A percentile compares a stretch with the other conserved stretches of the same genome.
phyloP scores from a whole-genome alignment of 352 stramenopile species.

The Globisporangium middletonii region DNA sequence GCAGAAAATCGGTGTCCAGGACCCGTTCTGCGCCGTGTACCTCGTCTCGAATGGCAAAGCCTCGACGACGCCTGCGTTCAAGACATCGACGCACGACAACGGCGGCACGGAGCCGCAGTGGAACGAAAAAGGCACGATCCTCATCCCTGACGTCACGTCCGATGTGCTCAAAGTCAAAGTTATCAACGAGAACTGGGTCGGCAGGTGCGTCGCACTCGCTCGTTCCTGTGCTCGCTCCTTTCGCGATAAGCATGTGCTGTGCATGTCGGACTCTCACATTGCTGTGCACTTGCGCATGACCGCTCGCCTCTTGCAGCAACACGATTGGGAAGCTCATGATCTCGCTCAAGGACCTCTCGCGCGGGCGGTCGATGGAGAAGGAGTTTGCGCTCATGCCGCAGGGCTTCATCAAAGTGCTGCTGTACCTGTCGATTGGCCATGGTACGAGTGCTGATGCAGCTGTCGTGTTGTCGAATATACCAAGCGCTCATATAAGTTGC shows the following conservation, averaged over 20 bases:
- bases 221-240: neutral
- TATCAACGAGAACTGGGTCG: slow-evolving; percentile 77
- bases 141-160: slow-evolving; percentile 60
- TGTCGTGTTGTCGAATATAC: neutral
- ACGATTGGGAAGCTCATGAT: slow-evolving; percentile 66
- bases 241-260: neutral
- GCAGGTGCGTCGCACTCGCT: slow-evolving; percentile 34
- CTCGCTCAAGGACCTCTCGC: slow-evolving; percentile 62
- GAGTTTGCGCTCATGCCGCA: slow-evolving; percentile 68
- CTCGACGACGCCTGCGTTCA: slow-evolving; percentile 47
- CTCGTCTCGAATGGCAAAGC: slow-evolving; percentile 51
- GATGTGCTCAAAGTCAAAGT: slow-evolving; percentile 66
- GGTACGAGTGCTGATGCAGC: slow-evolving; percentile 19
- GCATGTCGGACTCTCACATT: neutral
- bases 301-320: slow-evolving; percentile 24
- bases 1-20: slow-evolving; percentile 65
- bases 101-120: slow-evolving; percentile 58
- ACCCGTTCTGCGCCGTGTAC: slow-evolving; percentile 64
- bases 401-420: slow-evolving; percentile 57
- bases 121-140: slow-evolving; percentile 70
- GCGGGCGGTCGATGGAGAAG: slow-evolving; percentile 73
- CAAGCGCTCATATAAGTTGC: neutral
- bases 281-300: neutral
- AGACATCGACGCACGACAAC: slow-evolving; percentile 69
- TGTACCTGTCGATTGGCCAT: slow-evolving; percentile 67